Evolutionary conservation across 2,329 filamentous ascomycete species (phyloP).

Genomic region (Balansia obtecta): DNA sequence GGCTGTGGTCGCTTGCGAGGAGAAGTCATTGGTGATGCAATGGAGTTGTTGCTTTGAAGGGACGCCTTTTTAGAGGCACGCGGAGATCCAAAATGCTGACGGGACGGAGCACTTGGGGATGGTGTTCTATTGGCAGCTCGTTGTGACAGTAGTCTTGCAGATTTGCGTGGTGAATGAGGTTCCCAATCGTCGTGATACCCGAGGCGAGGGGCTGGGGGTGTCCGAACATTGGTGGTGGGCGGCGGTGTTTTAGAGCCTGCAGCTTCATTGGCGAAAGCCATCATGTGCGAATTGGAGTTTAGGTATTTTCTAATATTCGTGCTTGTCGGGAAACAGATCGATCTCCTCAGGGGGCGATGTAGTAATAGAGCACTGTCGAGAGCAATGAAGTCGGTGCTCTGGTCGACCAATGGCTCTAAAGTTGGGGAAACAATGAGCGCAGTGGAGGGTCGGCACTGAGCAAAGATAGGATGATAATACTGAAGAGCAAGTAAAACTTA

Average conservation of each 20-base stretch:
- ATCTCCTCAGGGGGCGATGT: background rate
- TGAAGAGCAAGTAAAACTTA: background rate
- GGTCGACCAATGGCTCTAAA: constrained; percentile 2
- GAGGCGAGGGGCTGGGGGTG: constrained; percentile 56
- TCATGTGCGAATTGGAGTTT: constrained; percentile 9
- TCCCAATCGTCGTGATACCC: constrained; percentile 59
- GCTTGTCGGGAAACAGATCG: background rate
- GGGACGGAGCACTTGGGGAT: constrained; percentile 32
- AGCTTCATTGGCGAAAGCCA: constrained; percentile 13
- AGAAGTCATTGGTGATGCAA: constrained; percentile 31
- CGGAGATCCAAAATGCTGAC: constrained; percentile 19
- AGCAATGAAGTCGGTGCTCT: constrained; percentile 8
- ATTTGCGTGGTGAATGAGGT: constrained; percentile 61
- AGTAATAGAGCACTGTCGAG: constrained; percentile 8
- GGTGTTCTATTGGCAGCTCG: constrained; percentile 40
- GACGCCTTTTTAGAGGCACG: constrained; percentile 20
- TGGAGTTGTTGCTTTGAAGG: constrained; percentile 17
- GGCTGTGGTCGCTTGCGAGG: constrained; percentile 39
- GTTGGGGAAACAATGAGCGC: background rate
- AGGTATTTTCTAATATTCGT: background rate
- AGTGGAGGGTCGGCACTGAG: constrained; percentile 1
- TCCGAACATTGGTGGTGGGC: constrained; percentile 44
- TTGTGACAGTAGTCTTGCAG: constrained; percentile 49
- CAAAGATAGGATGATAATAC: constrained; percentile 1
- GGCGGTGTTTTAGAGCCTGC: constrained; percentile 38